phyloP scores from a whole-genome alignment of 108 stramenopile genomes.

The Cylindrotheca fusiformis region DNA sequence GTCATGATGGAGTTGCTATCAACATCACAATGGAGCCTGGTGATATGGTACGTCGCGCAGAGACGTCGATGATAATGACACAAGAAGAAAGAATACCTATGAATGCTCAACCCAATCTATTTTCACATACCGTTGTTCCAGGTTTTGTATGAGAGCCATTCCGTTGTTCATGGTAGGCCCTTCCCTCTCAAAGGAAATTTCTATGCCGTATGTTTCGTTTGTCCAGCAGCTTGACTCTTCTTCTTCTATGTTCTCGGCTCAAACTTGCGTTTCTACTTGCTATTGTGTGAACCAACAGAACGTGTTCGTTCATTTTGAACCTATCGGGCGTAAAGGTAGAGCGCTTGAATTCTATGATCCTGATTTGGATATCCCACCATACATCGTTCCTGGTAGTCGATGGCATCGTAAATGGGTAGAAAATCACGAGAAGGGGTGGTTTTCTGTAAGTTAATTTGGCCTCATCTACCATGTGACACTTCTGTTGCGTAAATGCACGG shows the following conservation, averaged over 20 bases:
- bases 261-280: too few species aligned
- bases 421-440: slow-evolving; percentile 38
- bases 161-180: slow-evolving; percentile 66
- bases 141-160: slow-evolving; percentile 83
- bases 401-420: slow-evolving; percentile 40
- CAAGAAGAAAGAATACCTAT: slow-evolving; percentile 10
- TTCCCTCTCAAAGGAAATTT: slow-evolving; percentile 31
- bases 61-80: slow-evolving; percentile 65
- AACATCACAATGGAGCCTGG: slow-evolving; percentile 96
- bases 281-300: too few species aligned
- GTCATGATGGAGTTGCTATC: slow-evolving; percentile 78
- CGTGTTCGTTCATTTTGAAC: slow-evolving; percentile 80
- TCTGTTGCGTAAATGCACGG: too few species aligned
- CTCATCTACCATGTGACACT: too few species aligned
- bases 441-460: too few species aligned
- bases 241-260: too few species aligned
- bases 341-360: slow-evolving; percentile 15
- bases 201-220: slow-evolving; percentile 12
- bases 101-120: background rate
- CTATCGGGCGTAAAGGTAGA: slow-evolving; percentile 2
- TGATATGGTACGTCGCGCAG: too few species aligned
- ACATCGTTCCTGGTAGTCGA: slow-evolving; percentile 40
- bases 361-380: slow-evolving; percentile 43
- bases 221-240: too few species aligned
- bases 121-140: slow-evolving; percentile 58